Conservation (phyloP, 345 rosid species). For the Raphanus sativus region DNA sequence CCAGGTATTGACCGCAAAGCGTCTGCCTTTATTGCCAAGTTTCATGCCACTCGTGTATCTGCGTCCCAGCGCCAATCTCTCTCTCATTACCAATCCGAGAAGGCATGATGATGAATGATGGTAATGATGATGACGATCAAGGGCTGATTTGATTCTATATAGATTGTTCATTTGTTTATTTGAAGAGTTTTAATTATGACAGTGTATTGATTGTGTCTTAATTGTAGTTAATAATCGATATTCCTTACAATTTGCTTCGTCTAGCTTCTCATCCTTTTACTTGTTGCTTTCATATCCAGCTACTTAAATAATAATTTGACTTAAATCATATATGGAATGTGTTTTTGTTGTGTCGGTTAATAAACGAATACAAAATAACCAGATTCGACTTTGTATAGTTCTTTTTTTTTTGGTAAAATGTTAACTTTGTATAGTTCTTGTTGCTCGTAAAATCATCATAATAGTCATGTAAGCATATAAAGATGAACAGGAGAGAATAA, state of each 20-base stretch:
- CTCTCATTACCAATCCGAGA: constrained; percentile 30
- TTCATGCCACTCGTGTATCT: constrained; percentile 43
- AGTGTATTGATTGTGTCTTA: constrained; percentile 28
- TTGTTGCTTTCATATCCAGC: constrained; percentile 2
- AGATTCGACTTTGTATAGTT: not conserved
- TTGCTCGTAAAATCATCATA: not conserved
- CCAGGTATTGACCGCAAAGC: constrained; percentile 60
- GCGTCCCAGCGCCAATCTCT: constrained; percentile 38
- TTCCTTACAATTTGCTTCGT: not conserved
- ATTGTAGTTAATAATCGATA: constrained; percentile 16
- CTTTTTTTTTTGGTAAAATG: too few relatives aligned
- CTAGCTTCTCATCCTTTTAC: constrained; percentile 4
- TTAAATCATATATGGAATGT: not conserved
- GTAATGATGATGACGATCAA: constrained; percentile 7
- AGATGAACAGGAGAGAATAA: not conserved
- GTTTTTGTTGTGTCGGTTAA: constrained; percentile 7
- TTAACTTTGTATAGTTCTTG: not conserved
- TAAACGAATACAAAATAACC: not conserved
- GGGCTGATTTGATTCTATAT: constrained; percentile 16
- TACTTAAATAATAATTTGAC: not conserved
- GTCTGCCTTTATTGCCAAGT: constrained; percentile 48
- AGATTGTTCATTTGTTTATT: constrained; percentile 10
- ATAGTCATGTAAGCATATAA: not conserved
- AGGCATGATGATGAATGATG: constrained; percentile 23
- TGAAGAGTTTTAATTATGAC: not conserved